Evolutionary conservation across 805 yeast species (phyloP), one percentile per base, ranked within the genome.

Genomic region (Zygoascus flipseniorum): DNA sequence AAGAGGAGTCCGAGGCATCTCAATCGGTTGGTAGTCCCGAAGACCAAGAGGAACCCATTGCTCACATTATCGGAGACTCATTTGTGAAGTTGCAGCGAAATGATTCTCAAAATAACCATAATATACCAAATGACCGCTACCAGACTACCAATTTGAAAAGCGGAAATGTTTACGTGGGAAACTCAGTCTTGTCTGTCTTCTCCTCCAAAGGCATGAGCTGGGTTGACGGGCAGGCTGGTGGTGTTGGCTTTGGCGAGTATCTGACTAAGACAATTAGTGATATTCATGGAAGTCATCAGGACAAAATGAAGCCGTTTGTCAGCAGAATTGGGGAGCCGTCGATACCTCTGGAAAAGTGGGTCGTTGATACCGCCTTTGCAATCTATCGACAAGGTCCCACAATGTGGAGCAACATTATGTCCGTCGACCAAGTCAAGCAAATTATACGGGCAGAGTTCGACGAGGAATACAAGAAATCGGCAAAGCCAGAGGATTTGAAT

Each of bases 201-300:
- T 35, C 77, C 5, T 59, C 65, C 2, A 55, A 60, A 41, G 80
- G 81, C 10, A 39, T 76, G 6, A 59, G 61, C 42, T 74, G 79
- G 78, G 56, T 77, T 9, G 60, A 63, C 10, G 52, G 56, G 18
- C 57, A 47, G 47, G 47, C 59, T 3, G 61, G 58, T n/a, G 61
- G 56, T 19, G 31, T 31, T 14, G 32, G 52, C 5, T n/a, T 58
- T 11, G 42, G 51, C 5, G 54, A 48, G 2, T 19, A 42, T 16
- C 50, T 60, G 16, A 23, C 54, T 10, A 48, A 26, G 19, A 31
- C 48, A 4, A 48, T 58, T 20, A 31, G 31, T 18, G 47, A 53
- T 11, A 47, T 60, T n/a, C 47, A 51, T 23, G 23, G 13, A 10
- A 16, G 19, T 4, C 54, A 54, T 31, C 48, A 43, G 8, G 49